These are phyloP conservation scores for Candida schatavii DNA, from an alignment of 805 yeast species.

Conservation along the genomic window DNA sequence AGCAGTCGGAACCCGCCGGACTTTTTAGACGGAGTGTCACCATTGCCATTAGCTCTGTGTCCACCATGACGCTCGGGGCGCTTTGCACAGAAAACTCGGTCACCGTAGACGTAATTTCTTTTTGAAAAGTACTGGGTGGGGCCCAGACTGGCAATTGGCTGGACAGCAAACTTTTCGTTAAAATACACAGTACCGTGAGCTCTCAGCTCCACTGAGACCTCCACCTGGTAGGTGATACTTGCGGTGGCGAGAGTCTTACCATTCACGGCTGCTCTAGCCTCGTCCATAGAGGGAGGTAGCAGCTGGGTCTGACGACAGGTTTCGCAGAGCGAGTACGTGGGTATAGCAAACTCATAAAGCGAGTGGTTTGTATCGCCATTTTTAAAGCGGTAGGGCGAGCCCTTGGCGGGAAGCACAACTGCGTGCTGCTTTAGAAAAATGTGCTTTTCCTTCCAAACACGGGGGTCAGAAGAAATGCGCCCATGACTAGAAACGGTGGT, in stretches of 20 bases:
- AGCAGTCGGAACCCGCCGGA: slow-evolving; percentile 1
- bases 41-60: not conserved
- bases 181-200: slow-evolving; percentile 1
- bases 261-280: not conserved
- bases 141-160: slow-evolving; percentile 1
- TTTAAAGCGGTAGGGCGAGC: not conserved
- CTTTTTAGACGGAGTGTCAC: not conserved
- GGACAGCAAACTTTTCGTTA: slow-evolving; percentile 4
- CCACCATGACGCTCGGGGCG: not conserved
- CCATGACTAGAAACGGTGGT: not conserved
- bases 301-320: not conserved
- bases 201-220: slow-evolving; percentile 4
- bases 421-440: slow-evolving; percentile 4
- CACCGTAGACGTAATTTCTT: slow-evolving; percentile 1
- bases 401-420: not conserved
- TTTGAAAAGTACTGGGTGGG: not conserved
- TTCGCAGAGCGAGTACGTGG: slow-evolving; percentile 2
- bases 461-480: not conserved
- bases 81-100: not conserved
- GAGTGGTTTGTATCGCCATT: not conserved
- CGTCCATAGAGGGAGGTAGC: slow-evolving; percentile 4
- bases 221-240: slow-evolving; percentile 5
- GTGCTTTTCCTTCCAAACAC: slow-evolving; percentile 6
- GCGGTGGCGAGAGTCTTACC: not conserved
- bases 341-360: not conserved